Conservation (phyloP, 345 rosid species). For the Theobroma cacao region DNA sequence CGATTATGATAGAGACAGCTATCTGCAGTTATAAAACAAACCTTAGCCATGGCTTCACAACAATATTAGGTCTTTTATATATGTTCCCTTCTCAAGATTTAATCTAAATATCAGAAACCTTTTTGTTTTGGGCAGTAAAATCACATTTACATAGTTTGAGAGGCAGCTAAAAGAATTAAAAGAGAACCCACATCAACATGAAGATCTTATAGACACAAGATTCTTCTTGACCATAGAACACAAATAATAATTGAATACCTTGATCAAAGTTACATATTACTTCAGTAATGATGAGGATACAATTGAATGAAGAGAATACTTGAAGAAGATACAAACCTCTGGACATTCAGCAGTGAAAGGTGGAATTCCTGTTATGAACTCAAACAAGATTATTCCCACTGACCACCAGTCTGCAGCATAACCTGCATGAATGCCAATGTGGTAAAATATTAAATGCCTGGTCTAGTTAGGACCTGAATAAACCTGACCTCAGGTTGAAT, state of each 20-base stretch:
- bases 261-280: not conserved
- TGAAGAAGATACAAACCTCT: constrained; percentile 46
- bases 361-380: constrained; percentile 76
- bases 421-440: constrained; percentile 47
- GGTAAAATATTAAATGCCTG: constrained; percentile 24
- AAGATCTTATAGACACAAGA: constrained; percentile 1
- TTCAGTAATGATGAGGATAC: not conserved
- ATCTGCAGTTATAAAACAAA: constrained; percentile 3
- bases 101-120: not conserved
- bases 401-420: constrained; percentile 92
- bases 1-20: not conserved
- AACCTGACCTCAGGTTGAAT: constrained; percentile 21
- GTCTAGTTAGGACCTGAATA: constrained; percentile 9
- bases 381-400: constrained; percentile 80
- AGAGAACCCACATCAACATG: constrained; percentile 3
- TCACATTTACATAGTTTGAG: not conserved
- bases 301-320: not conserved
- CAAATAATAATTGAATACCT: not conserved
- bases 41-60: not conserved
- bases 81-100: not conserved
- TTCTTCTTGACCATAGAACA: not conserved
- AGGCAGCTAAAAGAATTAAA: not conserved
- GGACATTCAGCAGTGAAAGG: constrained; percentile 71
- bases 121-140: not conserved
- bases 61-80: not conserved